Evolutionary conservation across 176 grass and related monocot genomes (phyloP).

Genomic region (Triticum urartu): DNA sequence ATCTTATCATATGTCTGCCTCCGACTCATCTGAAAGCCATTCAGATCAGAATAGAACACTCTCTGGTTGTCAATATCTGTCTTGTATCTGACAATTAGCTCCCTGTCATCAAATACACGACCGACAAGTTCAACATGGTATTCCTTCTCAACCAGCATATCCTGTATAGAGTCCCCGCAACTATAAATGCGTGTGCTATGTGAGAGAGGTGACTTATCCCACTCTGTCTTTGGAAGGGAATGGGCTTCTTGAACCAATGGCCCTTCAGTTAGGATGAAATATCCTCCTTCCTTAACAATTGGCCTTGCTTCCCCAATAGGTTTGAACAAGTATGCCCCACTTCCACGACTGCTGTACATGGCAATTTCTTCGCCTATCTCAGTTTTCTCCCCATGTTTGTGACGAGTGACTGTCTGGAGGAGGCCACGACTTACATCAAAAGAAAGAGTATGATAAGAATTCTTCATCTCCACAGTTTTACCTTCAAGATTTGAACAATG

Average conservation of each 20-base stretch:
- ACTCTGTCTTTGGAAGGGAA: conserved; percentile 81
- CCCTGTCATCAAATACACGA: conserved; percentile 70
- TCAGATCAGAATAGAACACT: conserved; percentile 94
- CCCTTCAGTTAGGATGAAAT: conserved; percentile 86
- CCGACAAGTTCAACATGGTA: conserved; percentile 92
- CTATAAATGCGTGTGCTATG: conserved; percentile 87
- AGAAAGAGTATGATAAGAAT: conserved; percentile 65
- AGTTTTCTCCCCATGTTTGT: conserved; percentile 56
- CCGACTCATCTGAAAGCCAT: conserved; percentile 96
- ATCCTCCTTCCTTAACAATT: conserved; percentile 71
- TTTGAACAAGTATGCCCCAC: conserved; percentile 97
- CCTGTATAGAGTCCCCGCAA: conserved; percentile 64
- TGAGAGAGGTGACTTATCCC: conserved; percentile 65
- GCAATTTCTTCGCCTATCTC: conserved; percentile 84
- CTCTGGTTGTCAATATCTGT: conserved; percentile 83
- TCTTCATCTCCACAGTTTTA: conserved; percentile 65
- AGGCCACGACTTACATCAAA: conserved; percentile 79
- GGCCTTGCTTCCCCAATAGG: conserved; percentile 71
- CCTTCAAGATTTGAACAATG: conserved; percentile 73
- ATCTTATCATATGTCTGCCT: conserved; percentile 94
- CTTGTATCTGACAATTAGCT: conserved; percentile 92
- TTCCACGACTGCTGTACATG: conserved; percentile 82
- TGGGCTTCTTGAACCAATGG: conserved; percentile 80
- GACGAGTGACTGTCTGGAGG: conserved; percentile 54
- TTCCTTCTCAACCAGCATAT: conserved; percentile 93